These are phyloP conservation scores for Apiospora malaysiana DNA, from an alignment of 2,329 filamentous ascomycete species.

Conservation along the genomic window DNA sequence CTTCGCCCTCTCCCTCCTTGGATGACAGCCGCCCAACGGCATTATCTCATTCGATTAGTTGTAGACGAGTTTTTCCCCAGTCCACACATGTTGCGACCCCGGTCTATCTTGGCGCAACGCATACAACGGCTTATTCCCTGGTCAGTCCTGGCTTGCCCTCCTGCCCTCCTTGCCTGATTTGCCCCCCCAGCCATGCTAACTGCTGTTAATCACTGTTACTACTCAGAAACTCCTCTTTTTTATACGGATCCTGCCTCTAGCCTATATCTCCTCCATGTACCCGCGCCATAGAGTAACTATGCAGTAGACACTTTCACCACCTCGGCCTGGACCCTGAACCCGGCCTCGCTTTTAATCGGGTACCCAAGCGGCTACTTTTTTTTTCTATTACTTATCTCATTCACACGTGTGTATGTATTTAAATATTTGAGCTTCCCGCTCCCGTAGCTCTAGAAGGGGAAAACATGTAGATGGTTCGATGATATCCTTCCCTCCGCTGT, in stretches of 20 bases:
- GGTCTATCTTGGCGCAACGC: slow-evolving; percentile 8
- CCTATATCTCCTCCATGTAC: background rate
- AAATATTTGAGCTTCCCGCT: slow-evolving; percentile 6
- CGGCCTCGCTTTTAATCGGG: background rate
- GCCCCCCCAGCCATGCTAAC: slow-evolving; percentile 12
- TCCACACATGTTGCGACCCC: background rate
- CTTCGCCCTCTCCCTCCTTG: background rate
- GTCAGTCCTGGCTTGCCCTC: too few species aligned
- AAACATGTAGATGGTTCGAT: slow-evolving; percentile 5
- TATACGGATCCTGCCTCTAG: slow-evolving; percentile 8
- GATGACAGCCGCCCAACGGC: background rate
- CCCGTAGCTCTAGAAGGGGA: background rate
- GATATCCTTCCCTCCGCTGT: slow-evolving; percentile 2
- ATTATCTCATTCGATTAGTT: slow-evolving; percentile 23
- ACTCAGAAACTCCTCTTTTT: background rate
- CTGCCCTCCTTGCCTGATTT: background rate
- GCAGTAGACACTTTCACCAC: background rate
- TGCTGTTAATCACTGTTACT: background rate
- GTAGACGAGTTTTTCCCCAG: background rate
- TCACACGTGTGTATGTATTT: slow-evolving; percentile 2
- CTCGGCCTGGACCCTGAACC: slow-evolving; percentile 15
- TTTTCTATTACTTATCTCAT: background rate
- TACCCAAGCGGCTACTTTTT: slow-evolving; percentile 5
- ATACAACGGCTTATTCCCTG: slow-evolving; percentile 5
- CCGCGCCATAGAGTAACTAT: background rate